Percentiles rank a stretch among this genome's conserved stretches.
These are phyloP conservation scores for cucumber (Cucumis sativus) DNA, from an alignment of 306 rosid species.

Conservation along the genomic window Cucumber_9930_V3 NC_026660.2:5218501-5219000, in stretches of 20 bases:
- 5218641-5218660: background rate
- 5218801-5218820: too few species aligned
- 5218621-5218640: background rate
- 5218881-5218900: background rate
- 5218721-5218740: background rate
- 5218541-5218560: background rate
- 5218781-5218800: too few species aligned
- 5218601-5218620: background rate
- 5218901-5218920: too few species aligned
- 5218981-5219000: too few species aligned
- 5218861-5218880: background rate
- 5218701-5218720: background rate
- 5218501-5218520: background rate
- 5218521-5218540: background rate
- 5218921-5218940: too few species aligned
- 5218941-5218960: too few species aligned
- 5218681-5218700: background rate
- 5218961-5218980: too few species aligned
- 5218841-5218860: too few species aligned
- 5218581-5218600: background rate
- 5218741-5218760: background rate
- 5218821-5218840: too few species aligned
- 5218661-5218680: background rate
- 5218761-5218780: background rate
- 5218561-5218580: background rate